Evolutionary conservation across 345 rosid species (phyloP), one percentile per base, ranked within the genome.

Genomic region (Boechera divaricarpa): DNA sequence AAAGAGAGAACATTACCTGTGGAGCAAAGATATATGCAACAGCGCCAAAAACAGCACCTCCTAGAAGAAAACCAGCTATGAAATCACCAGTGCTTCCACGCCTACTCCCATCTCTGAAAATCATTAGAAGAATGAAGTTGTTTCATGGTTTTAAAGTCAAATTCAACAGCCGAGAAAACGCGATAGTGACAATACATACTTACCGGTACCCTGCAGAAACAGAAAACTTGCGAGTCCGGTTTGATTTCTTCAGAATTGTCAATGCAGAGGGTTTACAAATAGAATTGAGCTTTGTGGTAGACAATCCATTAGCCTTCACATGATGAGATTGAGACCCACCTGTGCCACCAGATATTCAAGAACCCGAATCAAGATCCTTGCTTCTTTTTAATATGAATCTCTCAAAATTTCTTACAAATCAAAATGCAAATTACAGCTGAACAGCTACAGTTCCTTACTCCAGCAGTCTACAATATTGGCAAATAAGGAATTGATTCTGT

Each of bases 11-110:
- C 1, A 49, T 26, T 62, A 94, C 97, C 97, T 92, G 97, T 28
- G 98, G 97, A 58, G 98, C 94, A 81, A 87, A 92, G 63, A 87
- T 44, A 79, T 93, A 94, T 0, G 91, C 91, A 51, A 88, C 72
- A 13, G 95, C 86, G 75, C 97, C 98, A 76, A 84, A 89, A 35
- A 94, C 70, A 26, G 97, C 97, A 48, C 97, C 98, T 48, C 97
- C 97, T 72, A 94, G 69, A 55, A 94, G 82, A 80, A 94, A 94
- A 64, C 98, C 97, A 64, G 97, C 93, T 13, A 85, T 67, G 86
- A 94, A 94, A 76, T 90, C 97, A 78, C 90, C 97, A 77, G 89
- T 82, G 33, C 90, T 88, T 65, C 93, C 91, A n/a, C 86, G 80
- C 61, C 83, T 81, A 69, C 59, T 74, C 44, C 88, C 86, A 41